A percentile compares a stretch with the other conserved stretches of the same genome.
Conservation (phyloP, 192 early-diverging fungal genomes). For the Podila clonocystis region DNA sequence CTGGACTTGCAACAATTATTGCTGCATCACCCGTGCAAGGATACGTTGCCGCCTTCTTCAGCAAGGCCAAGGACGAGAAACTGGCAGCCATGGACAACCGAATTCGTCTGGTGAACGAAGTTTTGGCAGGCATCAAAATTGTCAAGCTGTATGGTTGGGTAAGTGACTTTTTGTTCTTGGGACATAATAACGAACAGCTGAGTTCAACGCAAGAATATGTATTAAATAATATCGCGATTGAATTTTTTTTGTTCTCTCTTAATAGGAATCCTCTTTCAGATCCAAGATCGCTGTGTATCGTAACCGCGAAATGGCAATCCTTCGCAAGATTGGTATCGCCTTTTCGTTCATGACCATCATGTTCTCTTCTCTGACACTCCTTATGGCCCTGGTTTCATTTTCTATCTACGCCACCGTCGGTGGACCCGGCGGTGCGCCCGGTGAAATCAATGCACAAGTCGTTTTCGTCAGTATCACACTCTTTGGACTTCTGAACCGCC, state of each 20-base stretch:
- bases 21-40: conserved; percentile 2
- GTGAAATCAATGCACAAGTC: conserved; percentile 29
- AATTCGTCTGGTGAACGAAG: conserved; percentile 11
- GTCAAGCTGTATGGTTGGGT: conserved; percentile 24
- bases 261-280: conserved; percentile 1
- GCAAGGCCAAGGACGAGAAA: conserved; percentile 7
- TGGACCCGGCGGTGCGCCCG: conserved; percentile 19
- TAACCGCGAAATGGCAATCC: not conserved
- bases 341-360: conserved; percentile 40
- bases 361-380: conserved; percentile 24
- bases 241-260: not conserved
- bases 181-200: not conserved
- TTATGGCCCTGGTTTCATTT: conserved; percentile 32
- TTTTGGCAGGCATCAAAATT: conserved; percentile 18
- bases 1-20: not conserved
- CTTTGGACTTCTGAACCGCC: conserved; percentile 31
- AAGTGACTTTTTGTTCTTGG: not conserved
- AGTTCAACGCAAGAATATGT: not conserved
- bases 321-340: conserved; percentile 6
- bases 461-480: conserved; percentile 37
- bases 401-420: conserved; percentile 30
- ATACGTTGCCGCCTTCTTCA: conserved; percentile 7
- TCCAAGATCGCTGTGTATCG: not conserved
- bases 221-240: not conserved
- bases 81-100: conserved; percentile 12